Evolutionary conservation across 208 protist species (phyloP).

Genomic region (Crithidia fasciculata): DNA sequence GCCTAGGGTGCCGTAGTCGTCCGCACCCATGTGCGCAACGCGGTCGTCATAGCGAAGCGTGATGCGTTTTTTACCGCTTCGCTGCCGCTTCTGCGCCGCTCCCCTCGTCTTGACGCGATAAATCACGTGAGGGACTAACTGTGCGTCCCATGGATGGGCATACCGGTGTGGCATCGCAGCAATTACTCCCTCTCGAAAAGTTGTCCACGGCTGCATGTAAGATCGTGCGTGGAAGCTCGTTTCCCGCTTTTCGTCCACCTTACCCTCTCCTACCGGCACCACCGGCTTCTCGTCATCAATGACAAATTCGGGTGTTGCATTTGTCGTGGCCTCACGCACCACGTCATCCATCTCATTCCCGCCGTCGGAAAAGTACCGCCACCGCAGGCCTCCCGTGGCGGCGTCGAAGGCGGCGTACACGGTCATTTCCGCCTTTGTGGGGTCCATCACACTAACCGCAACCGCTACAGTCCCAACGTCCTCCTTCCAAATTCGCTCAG

Average conservation of each 20-base stretch:
- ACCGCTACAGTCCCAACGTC: constrained; percentile 83
- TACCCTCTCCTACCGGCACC: constrained; percentile 9
- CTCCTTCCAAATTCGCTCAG: constrained; percentile 72
- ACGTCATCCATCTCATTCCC: constrained; percentile 73
- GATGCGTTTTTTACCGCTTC: constrained; percentile 23
- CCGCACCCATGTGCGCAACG: constrained; percentile 65
- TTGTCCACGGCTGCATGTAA: constrained; percentile 80
- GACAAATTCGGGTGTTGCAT: neutral
- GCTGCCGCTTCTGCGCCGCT: constrained; percentile 26
- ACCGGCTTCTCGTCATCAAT: constrained; percentile 13
- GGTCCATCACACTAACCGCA: constrained; percentile 41
- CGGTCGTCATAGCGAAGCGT: constrained; percentile 70
- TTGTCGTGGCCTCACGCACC: constrained; percentile 41
- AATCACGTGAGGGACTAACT: constrained; percentile 72
- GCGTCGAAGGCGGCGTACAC: constrained; percentile 82
- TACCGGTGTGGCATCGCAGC: constrained; percentile 85
- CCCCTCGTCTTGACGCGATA: constrained; percentile 57
- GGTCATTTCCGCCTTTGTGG: constrained; percentile 36
- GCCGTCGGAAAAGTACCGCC: constrained; percentile 76
- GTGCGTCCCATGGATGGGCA: constrained; percentile 81
- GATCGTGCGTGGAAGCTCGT: constrained; percentile 9
- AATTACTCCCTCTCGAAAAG: constrained; percentile 76
- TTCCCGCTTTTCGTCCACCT: neutral
- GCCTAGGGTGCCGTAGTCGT: constrained; percentile 77
- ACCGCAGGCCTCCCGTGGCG: constrained; percentile 65